Evolutionary conservation across 1,284 basidiomycete species (phyloP), one percentile per base, ranked within the genome.

Genomic region (Cryptococcus sp.): DNA sequence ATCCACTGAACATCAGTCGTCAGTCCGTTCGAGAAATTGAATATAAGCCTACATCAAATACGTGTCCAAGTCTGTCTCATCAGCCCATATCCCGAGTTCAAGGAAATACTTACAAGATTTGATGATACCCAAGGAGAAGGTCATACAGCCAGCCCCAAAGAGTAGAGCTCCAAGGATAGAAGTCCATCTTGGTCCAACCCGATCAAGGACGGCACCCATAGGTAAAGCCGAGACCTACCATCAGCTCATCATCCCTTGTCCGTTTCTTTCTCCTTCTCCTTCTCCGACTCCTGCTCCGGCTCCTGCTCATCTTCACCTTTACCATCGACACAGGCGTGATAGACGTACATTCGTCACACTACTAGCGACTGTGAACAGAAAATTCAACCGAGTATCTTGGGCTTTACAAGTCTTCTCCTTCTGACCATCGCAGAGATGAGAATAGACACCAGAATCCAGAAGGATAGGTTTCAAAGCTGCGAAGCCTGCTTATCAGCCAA

Each of bases 341-440:
- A 4, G 16, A 50, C 65, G 50, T 47, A 73, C 72, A 58, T 75
- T 75, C 24, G 67, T 72, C 3, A 66, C 62, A 22, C 67, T 69
- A 7, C 69, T 68, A 1, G 70, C 64, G n/a, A 74, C 51, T 22
- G 66, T 66, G 57, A 76, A 76, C 49, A 72, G 60, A 9, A 66
- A 52, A 50, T 74, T 76, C 31, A 76, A 59, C 21, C 59, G 46
- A 9, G 60, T 65, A 41, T 69, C 66, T 41, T 64, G 63, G 2
- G 45, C 55, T 42, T 61, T 57, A 40, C 66, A 69, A 11, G 47
- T 43, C 2, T 14, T 31, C 31, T 54, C 52, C 18, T 39, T 50
- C 7, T 45, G 46, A 7, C 44, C 48, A 28, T 28, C 28, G 32
- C 66, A 69, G 2, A 62, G 53, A 13, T 60, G 23, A 11, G 50